These are phyloP conservation scores for Botrytis tulipae DNA, from an alignment of 2,329 filamentous ascomycete genomes.

Conservation along the genomic window DNA sequence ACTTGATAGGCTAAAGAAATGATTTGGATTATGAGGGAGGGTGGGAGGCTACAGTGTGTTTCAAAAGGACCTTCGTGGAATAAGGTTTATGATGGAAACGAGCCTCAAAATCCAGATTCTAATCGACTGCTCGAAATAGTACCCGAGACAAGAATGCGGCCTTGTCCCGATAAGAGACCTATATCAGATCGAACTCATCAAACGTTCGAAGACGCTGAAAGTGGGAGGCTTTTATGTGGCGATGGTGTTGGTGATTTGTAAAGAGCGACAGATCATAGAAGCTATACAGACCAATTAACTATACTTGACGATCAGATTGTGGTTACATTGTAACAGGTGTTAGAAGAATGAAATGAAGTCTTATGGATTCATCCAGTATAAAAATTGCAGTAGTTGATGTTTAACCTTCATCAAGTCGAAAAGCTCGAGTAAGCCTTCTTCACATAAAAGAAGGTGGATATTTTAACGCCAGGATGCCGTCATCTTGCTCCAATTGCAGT, in stretches of 20 bases:
- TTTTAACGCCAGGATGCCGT: slow-evolving; percentile 5
- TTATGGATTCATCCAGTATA: not conserved
- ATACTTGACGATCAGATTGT: not conserved
- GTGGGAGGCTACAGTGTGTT: not conserved
- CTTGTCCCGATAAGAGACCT: not conserved
- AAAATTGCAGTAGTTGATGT: not conserved
- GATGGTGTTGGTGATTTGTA: not conserved
- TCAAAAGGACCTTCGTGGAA: not conserved
- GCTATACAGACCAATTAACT: not conserved
- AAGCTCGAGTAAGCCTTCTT: not conserved
- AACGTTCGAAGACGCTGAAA: not conserved
- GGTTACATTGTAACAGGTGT: not conserved
- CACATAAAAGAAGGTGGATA: not conserved
- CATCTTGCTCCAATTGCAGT: not conserved
- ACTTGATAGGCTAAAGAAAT: not conserved
- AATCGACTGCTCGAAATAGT: not conserved
- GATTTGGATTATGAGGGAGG: not conserved
- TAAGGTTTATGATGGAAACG: not conserved
- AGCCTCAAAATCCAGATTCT: not conserved
- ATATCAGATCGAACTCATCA: not conserved
- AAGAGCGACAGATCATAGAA: not conserved
- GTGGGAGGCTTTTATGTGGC: not conserved
- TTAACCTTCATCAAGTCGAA: not conserved
- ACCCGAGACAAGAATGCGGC: not conserved
- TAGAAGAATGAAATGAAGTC: not conserved